Base-by-base conservation (phyloP, 2,329 filamentous ascomycete species). In the Colletotrichum truncatum region DNA sequence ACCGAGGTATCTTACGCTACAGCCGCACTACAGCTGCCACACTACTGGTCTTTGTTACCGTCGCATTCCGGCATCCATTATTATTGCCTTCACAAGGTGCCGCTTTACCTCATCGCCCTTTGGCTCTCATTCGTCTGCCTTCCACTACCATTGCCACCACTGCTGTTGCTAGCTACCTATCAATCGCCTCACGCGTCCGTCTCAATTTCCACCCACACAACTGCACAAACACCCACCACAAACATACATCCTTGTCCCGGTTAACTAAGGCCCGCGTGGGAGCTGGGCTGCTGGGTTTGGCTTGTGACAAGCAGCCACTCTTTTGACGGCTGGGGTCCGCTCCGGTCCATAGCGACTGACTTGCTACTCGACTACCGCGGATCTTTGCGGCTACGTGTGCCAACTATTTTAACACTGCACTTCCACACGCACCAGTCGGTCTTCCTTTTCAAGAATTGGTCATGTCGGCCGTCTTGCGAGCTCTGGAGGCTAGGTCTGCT, bases 391-490 rank as follows among this genome's bases (percentile, higher is more conserved):
- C 63, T 66, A 66, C 63, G 63, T 62, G 30, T 56, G 57, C 62
- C 56, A 62, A 62, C 34, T 62, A 55, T 51, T 65, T 49, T 38
- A 46, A 61, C 46, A 61, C 56, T 28, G 52, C 58, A 52, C 38
- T 53, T 53, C 60, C 57, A 56, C 43, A 45, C 60, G 25, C 54
- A 60, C 54, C 43, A 45, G n/a, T 49, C 26, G 38, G 18, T 28
- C 36, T 39, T 28, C 32, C 60, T 48, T 23, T 16, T 34, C 53
- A 57, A 64, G 45, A 48, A 39, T 36, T 41, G 64, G 64, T 66
- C 64, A 69, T 69, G 67, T 69, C 65, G 65, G 66, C 58, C 48
- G 53, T 66, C 30, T 23, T 69, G 26, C 67, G 66, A 66, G 67
- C 65, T 66, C 55, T 69, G 25, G 61, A 59, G 65, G 67, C 67